phyloP scores from a whole-genome alignment of 169 alveolate species.

The Eimeria necatrix region DNA sequence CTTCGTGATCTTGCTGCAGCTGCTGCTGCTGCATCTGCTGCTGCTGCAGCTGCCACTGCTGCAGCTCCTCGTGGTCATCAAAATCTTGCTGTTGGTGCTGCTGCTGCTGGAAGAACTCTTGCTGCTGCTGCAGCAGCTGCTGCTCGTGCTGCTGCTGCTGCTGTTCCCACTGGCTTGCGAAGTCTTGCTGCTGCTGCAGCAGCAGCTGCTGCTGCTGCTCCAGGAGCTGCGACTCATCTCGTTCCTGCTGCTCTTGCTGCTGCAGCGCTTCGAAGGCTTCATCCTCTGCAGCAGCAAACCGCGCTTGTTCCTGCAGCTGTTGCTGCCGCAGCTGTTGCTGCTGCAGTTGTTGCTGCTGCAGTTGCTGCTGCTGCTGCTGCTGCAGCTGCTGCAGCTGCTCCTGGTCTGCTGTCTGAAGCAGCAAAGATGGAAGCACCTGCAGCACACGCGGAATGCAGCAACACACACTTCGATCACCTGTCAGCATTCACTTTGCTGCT shows the following conservation, averaged over 20 bases:
- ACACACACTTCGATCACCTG: too few species aligned
- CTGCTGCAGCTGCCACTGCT: neutral
- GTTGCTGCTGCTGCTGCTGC: neutral
- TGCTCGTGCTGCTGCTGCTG: neutral
- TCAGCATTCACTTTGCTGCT: too few species aligned
- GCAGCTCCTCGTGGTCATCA: too few species aligned
- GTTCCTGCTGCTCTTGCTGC: constrained; percentile 2
- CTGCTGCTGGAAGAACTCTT: too few species aligned
- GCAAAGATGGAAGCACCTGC: neutral
- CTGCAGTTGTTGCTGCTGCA: constrained; percentile 36
- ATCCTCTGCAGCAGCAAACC: constrained; percentile 9
- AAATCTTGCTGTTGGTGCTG: too few species aligned
- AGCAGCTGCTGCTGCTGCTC: neutral
- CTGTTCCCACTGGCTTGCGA: too few species aligned
- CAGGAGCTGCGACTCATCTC: neutral
- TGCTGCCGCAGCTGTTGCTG: neutral
- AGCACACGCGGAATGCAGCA: neutral
- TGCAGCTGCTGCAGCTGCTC: constrained; percentile 33
- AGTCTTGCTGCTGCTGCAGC: neutral
- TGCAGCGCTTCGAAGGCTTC: constrained; percentile 7
- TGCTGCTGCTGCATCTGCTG: neutral
- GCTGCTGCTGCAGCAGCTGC: neutral
- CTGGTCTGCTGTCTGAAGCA: constrained; percentile 26
- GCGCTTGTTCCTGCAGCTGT: neutral
- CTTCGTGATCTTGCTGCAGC: neutral